Conservation (phyloP, 2,329 filamentous ascomycete genomes). For the Didymella segeticola region DNA sequence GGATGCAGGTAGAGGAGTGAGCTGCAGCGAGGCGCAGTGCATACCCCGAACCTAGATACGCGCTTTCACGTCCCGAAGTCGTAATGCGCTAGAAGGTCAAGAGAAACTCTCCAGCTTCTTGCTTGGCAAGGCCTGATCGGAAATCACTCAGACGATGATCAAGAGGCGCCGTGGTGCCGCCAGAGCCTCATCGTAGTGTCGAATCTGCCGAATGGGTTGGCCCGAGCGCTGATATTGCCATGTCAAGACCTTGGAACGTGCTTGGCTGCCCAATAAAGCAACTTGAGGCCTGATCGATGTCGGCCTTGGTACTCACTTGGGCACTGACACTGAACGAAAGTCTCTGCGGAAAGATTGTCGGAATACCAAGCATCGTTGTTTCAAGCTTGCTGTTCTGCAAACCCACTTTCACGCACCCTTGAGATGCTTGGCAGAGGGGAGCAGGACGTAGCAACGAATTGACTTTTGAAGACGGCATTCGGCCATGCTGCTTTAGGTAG, state of each 20-base stretch:
- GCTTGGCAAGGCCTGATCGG: constrained; percentile 4
- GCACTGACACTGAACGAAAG: constrained; percentile 4
- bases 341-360: constrained; percentile 25
- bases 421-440: not conserved
- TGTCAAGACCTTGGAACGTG: constrained; percentile 13
- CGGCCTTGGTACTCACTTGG: constrained; percentile 15
- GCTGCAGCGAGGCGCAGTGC: constrained; percentile 5
- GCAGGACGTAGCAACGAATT: constrained; percentile 1
- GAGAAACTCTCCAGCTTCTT: constrained; percentile 12
- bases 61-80: constrained; percentile 1
- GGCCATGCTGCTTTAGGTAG: not conserved
- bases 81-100: constrained; percentile 24
- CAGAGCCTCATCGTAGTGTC: constrained; percentile 18
- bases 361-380: constrained; percentile 19
- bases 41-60: constrained; percentile 1
- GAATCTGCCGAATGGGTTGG: constrained; percentile 7
- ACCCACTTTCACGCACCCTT: constrained; percentile 7
- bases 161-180: constrained; percentile 5
- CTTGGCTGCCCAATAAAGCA: constrained; percentile 22
- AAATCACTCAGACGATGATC: constrained; percentile 11
- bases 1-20: not conserved
- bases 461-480: not conserved
- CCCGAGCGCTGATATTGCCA: constrained; percentile 6
- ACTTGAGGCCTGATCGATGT: constrained; percentile 8
- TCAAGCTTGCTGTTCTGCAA: constrained; percentile 13